Percentiles rank a stretch among this genome's conserved stretches.
phyloP scores from a whole-genome alignment of 768 basidiomycete genomes.

The Tylopilus felleus region DNA sequence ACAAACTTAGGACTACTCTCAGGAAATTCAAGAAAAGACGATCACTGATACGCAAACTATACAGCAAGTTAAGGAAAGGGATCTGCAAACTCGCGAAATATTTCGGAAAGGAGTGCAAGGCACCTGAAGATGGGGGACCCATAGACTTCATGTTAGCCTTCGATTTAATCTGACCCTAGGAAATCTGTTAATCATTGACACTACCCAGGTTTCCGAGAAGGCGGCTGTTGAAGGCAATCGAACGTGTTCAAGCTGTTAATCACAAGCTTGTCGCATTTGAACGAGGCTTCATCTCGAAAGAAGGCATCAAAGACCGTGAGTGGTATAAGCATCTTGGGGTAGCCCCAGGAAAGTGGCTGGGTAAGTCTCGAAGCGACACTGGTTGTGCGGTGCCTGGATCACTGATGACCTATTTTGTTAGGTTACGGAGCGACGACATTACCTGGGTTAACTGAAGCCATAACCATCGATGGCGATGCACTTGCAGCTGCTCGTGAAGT shows the following conservation, averaged over 20 bases:
- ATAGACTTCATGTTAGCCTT: constrained; percentile 13
- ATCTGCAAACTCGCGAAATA: constrained; percentile 37
- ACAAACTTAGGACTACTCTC: constrained; percentile 45
- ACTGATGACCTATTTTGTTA: constrained; percentile 25
- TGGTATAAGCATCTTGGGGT: constrained; percentile 92
- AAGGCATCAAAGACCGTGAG: constrained; percentile 74
- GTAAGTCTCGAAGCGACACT: constrained; percentile 36
- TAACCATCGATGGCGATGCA: constrained; percentile 64
- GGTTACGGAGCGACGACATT: constrained; percentile 87
- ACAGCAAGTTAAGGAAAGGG: constrained; percentile 2
- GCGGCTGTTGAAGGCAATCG: constrained; percentile 53
- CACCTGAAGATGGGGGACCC: constrained; percentile 1
- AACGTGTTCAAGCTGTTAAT: constrained; percentile 60
- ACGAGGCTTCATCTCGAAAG: constrained; percentile 78
- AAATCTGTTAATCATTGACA: constrained; percentile 1
- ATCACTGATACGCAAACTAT: constrained; percentile 20
- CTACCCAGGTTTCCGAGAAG: constrained; percentile 16
- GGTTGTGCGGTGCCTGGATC: background rate
- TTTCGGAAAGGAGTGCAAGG: constrained; percentile 28
- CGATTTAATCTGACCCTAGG: background rate
- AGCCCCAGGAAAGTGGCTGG: constrained; percentile 85
- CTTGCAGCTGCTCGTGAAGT: constrained; percentile 63
- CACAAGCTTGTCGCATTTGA: constrained; percentile 70
- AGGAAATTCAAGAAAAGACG: constrained; percentile 33
- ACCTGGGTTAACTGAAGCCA: constrained; percentile 77